Evolutionary conservation across 1,284 basidiomycete species (phyloP), one percentile per base, ranked within the genome.

Genomic region (Microbotryum scabiosae): DNA sequence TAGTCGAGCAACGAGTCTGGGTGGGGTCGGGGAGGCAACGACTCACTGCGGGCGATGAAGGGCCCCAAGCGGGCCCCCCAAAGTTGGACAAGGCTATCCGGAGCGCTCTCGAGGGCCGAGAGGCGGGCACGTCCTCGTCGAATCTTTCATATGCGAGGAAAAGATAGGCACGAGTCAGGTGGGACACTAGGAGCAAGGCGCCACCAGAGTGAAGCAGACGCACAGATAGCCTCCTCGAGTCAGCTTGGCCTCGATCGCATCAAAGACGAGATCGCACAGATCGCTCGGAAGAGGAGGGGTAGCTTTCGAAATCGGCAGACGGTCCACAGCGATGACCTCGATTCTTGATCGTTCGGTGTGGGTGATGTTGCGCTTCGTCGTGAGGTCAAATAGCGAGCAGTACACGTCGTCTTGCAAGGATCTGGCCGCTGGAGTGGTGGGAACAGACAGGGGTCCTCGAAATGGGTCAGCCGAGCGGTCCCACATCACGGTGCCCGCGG

Each of bases 381-480:
- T 84, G 57, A 92, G 76, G 73, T 91, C 88, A 71, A 91, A 88
- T 4, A 81, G 78, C 56, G 78, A 78, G 71, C 85, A 88, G 71
- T 82, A 88, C 26, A 83, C 79, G 57, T 84, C 84, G 53, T 48
- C 14, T 60, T 54, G 41, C 9, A 28, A 10, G 51, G 20, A 1
- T 44, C 57, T 28, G 49, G 43, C 61, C 48, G 54, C 28, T 5
- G 23, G 14, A 20, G 12, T 20, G 26, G 5, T 14, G 14, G 30
- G 14, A 20, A 14, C 36, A 41, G 36, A 41, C 36, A 41, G 36
- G 36, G 36, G 36, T 41, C 36, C 30, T 56, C 1, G 32, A 30
- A 7, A 50, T 51, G 4, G 66, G 41, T 8, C 48, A 54, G 23
- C 5, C 26, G 32, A 20, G 14, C 32, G 14, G 56, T n/a, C 18